Base-by-base conservation (phyloP, 1,284 basidiomycete genomes). In the Marasmius fiardii region DNA sequence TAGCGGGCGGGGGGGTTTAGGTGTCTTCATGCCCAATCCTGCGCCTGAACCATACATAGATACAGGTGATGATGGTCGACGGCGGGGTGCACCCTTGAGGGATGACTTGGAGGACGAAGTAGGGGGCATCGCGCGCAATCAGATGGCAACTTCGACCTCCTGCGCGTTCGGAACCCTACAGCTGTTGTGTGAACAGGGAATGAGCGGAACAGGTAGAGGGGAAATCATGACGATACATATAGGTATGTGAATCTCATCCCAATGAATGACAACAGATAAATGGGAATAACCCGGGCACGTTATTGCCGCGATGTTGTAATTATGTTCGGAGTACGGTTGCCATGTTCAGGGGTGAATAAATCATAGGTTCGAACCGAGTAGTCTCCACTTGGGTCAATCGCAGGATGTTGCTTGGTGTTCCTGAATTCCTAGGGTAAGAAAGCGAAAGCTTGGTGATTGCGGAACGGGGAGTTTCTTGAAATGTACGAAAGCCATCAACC, bases 1-100 rank as follows among this genome's bases (percentile, higher is more conserved):
- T 6, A 58, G 44, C 10, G 57, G 54, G 24, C 47, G 44, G 21
- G 57, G 57, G 37, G 23, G 51, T 18, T 51, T 55, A 5, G 57
- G 57, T 8, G 52, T 8, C n/a, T 7, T 16, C 14, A 20, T 31
- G 21, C 34, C 45, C 10, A 53, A 20, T 7, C 51, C 51, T 26
- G 34, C 54, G 28, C 51, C 52, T 23, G 52, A 44, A 18, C 47
- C 50, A 45, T 53, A 58, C 50, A 58, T 43, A n/a, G 57, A 53
- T 4, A 58, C 57, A 20, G 57, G 57, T 1, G 57, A 58, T 53
- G 41, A 48, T 18, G 48, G 53, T 23, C 57, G 52, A 21, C 50
- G 57, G n/a, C 39, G 43, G 8, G 37, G 37, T 31, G 5, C 16
- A 7, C 26, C 12, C n/a, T 11, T 31, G 4, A 16, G 28, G 4